A percentile compares a stretch with the other conserved stretches of the same genome.
Conservation (phyloP, 345 rosid species). For the Nasturtium officinale region DNA sequence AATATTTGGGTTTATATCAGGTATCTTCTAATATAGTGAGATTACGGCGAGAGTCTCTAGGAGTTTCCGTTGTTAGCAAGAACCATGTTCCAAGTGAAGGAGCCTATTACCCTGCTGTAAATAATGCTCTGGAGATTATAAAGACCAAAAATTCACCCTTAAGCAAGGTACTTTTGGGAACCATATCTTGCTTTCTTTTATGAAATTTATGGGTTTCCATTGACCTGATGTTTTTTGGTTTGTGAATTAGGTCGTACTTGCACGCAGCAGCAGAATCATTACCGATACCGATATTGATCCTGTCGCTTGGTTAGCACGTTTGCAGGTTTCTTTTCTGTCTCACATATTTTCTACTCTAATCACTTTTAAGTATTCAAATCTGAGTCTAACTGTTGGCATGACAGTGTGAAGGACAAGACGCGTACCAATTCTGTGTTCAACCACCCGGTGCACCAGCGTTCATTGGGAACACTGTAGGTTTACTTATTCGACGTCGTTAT, state of each 20-base stretch:
- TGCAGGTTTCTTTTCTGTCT: slow-evolving; percentile 58
- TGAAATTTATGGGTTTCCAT: slow-evolving; percentile 17
- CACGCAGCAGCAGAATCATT: slow-evolving; percentile 73
- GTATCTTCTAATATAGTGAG: slow-evolving; percentile 55
- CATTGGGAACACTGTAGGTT: slow-evolving; percentile 82
- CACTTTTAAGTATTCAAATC: slow-evolving; percentile 2
- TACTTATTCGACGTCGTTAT: neutral
- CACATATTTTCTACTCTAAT: neutral
- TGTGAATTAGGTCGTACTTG: slow-evolving; percentile 76
- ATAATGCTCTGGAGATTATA: slow-evolving; percentile 67
- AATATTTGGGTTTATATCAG: slow-evolving; percentile 44
- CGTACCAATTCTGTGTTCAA: slow-evolving; percentile 90
- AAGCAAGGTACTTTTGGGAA: slow-evolving; percentile 52
- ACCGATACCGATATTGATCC: slow-evolving; percentile 73
- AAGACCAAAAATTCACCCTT: slow-evolving; percentile 56
- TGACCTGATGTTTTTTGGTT: slow-evolving; percentile 16
- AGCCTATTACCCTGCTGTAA: slow-evolving; percentile 64
- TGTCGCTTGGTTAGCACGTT: slow-evolving; percentile 72
- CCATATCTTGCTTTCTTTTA: neutral
- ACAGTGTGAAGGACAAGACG: slow-evolving; percentile 80
- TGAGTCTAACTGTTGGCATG: neutral
- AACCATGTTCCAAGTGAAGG: slow-evolving; percentile 60
- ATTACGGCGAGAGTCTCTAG: slow-evolving; percentile 49
- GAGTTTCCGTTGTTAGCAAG: slow-evolving; percentile 60
- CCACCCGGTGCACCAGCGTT: slow-evolving; percentile 89